phyloP scores from a whole-genome alignment of 768 basidiomycete species.

The Lactarius vividus region DNA sequence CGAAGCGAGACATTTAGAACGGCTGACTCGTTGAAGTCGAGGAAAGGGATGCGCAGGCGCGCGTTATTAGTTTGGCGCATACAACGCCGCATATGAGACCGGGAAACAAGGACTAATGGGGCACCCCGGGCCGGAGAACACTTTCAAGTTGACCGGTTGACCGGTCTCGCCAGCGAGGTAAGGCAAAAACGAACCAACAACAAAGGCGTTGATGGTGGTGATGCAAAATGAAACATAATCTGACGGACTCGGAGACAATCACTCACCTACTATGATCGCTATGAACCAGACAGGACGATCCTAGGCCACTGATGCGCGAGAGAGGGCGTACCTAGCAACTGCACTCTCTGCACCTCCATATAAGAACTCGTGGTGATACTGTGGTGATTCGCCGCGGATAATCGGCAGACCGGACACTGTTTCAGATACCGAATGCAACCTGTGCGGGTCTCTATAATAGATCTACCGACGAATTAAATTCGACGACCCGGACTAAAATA shows the following conservation, averaged over 20 bases:
- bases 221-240: background rate
- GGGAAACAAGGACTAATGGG: background rate
- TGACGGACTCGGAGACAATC: background rate
- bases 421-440: background rate
- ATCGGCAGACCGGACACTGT: background rate
- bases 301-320: background rate
- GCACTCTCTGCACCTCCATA: background rate
- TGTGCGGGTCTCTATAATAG: background rate
- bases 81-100: background rate
- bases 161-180: background rate
- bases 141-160: background rate
- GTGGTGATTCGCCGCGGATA: slow-evolving; percentile 13
- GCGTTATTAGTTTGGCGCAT: background rate
- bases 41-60: background rate
- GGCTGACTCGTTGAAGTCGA: background rate
- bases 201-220: background rate
- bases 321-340: background rate
- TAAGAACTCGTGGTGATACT: background rate
- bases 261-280: background rate
- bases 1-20: background rate
- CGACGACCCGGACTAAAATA: background rate
- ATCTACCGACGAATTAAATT: background rate
- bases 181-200: too few relatives aligned
- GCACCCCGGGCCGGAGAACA: background rate
- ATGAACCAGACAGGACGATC: background rate